Conservation (phyloP, 495 filamentous ascomycete genomes). For the Annulohypoxylon nitens region DNA sequence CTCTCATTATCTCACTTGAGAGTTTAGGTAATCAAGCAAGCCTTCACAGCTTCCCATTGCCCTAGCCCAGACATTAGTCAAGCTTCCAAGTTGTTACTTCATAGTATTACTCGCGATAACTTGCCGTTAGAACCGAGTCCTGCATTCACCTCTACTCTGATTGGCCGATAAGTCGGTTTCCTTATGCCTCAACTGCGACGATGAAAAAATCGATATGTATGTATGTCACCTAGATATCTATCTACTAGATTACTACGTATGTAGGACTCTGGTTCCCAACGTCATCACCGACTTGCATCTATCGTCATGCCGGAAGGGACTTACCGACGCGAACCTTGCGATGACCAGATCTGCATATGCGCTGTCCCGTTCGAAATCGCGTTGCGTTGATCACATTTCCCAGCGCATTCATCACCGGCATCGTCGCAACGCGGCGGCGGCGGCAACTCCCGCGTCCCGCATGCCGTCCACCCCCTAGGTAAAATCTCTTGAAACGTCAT, state of each 20-base stretch:
- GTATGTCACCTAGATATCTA: not conserved
- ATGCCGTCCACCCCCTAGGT: not conserved
- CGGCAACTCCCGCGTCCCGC: constrained; percentile 18
- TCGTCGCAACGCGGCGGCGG: constrained; percentile 10
- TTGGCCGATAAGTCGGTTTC: not conserved
- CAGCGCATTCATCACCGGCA: not conserved
- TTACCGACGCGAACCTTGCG: constrained; percentile 5
- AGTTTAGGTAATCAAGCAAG: not conserved
- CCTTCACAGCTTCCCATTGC: not conserved
- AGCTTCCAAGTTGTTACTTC: not conserved
- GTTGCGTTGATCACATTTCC: constrained; percentile 10
- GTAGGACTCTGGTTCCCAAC: not conserved
- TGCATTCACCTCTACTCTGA: not conserved
- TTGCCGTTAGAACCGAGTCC: constrained; percentile 12
- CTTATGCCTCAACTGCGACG: not conserved
- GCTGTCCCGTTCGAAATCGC: not conserved
- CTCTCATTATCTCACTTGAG: not conserved
- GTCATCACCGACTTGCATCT: constrained; percentile 5
- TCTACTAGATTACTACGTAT: not conserved
- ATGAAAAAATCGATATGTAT: not conserved
- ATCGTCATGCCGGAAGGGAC: constrained; percentile 1
- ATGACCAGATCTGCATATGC: constrained; percentile 16
- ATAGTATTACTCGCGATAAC: not conserved
- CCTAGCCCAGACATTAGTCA: no score
- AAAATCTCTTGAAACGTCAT: not conserved